Base-by-base conservation (phyloP, 2,329 filamentous ascomycete species). In the Tolypocladium pustulatum region DNA sequence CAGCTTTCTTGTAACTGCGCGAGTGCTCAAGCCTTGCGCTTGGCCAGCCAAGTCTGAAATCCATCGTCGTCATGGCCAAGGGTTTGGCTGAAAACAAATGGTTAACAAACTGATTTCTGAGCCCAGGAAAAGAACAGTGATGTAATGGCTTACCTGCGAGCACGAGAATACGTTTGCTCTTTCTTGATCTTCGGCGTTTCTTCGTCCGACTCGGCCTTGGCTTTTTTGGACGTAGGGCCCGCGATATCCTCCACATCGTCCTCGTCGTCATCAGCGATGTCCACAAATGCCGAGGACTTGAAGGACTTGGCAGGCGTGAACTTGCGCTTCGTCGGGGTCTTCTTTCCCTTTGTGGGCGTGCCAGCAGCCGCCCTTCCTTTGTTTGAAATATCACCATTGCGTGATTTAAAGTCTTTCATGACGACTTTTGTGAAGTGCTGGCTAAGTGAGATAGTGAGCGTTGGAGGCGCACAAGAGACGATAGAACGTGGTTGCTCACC, bases 401-500 rank as follows among this genome's bases (percentile, higher is more conserved):
- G 70, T 22, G 55, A 56, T 43, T 68, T 70, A 64, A 72, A 74
- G 8, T 72, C 66, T 41, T 67, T 70, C 61, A 74, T 63, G 61
- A 76, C 70, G 25, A 62, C 61, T 63, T 76, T 76, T 62, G 66
- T 68, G 63, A 72, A 75, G 54, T 73, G 73, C 62, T 76, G 74
- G 2, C 74, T 76, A n/a, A 15, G 20, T 17, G 15, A 20, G 15
- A 20, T 17, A 36, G 30, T 22, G 5, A 17, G 9, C 1, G 10
- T 34, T 25, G 22, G 10, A 17, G 37, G 22, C 12, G 49, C 15
- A 13, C 34, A 52, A 9, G 4, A 41, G 34, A 15, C n/a, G 32
- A 51, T 0, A 12, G 8, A 22, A n/a, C 13, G 20, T 9, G 27
- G 8, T 37, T 15, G 68, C 73, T 43, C 64, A 76, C 74, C 65